Conservation (phyloP, 2,329 filamentous ascomycete species). For the Teratosphaeria epicoccoides region DNA sequence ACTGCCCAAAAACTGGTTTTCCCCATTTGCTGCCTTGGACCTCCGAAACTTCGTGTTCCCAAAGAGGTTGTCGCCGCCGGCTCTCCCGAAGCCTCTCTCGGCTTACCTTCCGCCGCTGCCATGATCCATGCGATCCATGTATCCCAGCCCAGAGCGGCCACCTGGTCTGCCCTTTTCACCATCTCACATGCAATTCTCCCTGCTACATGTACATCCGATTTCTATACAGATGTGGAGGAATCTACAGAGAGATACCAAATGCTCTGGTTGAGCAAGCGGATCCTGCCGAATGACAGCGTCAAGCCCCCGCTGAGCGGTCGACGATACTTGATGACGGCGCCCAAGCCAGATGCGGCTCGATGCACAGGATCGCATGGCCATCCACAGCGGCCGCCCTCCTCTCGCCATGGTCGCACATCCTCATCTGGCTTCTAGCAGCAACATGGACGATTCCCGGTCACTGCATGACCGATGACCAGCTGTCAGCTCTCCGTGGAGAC, state of each 20-base stretch:
- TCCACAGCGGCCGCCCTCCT: conserved; percentile 7
- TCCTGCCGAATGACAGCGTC: not conserved
- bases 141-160: not conserved
- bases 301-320: not conserved
- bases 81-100: not conserved
- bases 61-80: not conserved
- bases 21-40: no score
- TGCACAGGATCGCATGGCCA: conserved; percentile 18
- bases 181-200: not conserved
- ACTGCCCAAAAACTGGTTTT: no score
- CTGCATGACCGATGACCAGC: conserved; percentile 37
- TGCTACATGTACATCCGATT: not conserved
- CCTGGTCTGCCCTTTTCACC: not conserved
- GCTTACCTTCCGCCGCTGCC: not conserved
- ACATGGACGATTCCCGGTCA: conserved; percentile 24
- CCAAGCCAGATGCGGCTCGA: conserved; percentile 10
- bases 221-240: not conserved
- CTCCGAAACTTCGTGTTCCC: not conserved
- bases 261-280: not conserved
- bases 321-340: not conserved
- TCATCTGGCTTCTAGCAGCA: conserved; percentile 21
- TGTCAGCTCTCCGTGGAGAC: conserved; percentile 33
- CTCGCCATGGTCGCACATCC: conserved; percentile 24
- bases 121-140: no score
- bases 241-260: not conserved